Evolutionary conservation across 1,139 yeast genomes (phyloP), one percentile per base, ranked within the genome.

Genomic region (Kurtzmaniella quercitrusa): DNA sequence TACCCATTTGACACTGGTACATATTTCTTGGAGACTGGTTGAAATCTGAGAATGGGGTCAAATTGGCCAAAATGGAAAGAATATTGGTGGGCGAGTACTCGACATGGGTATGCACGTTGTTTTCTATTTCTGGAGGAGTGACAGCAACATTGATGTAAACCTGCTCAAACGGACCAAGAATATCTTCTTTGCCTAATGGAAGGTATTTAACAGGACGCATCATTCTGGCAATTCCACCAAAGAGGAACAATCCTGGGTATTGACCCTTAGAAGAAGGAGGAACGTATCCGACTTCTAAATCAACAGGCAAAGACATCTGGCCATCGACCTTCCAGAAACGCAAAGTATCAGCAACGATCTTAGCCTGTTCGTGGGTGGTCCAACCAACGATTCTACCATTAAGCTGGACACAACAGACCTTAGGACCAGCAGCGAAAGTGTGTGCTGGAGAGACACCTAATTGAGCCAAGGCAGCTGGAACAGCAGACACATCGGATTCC

Each of bases 1-100:
- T 93, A 80, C 98, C 98, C 99, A 93, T 93, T 77, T 94, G 98
- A 73, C 99, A 93, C 71, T 93, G 99, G 65, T 93, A 93, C 98
- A 94, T 93, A 65, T 93, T 93, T 82, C 99, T 86, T 57, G 99
- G 99, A 30, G 98, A 89, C 73, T 93, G 99, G 66, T 93, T 93
- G 72, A 93, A 94, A 66, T 93, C 98, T 1, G 98, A 91, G 63
- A 88, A 93, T 52, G 98, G 98, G 1, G 98, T 93, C 71, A 93
- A 75, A 66, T 93, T 93, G 49, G 48, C 48, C 26, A 45, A 39
- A 30, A 93, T 93, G 16, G 97, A 88, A 54, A 93, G 74, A 46
- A 93, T 88, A 63, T 93, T 89, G 2, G 98, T 93, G 53, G 98
- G 98, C 2, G 95, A 76, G 62, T 78, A 88, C 66, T 93, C 99